Evolutionary conservation across 2,329 filamentous ascomycete species (phyloP).

Genomic region (Coniochaeta ligniaria): DNA sequence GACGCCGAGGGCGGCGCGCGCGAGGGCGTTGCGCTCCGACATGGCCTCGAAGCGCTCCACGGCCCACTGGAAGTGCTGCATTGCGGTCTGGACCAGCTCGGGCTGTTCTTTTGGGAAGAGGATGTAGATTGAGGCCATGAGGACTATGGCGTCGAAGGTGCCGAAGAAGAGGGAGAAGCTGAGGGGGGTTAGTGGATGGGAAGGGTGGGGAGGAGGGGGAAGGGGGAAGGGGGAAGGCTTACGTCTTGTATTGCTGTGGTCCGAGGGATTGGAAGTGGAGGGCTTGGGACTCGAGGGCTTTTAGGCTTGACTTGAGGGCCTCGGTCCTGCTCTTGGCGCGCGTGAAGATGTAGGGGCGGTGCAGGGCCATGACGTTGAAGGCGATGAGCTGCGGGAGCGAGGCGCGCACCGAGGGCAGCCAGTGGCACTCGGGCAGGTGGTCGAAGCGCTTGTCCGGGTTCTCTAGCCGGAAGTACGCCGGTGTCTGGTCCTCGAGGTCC

Average conservation of each 20-base stretch:
- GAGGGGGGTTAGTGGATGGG: too few relatives aligned
- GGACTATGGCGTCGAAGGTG: slow-evolving; percentile 56
- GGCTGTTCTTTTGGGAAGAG: slow-evolving; percentile 49
- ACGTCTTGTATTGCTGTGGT: slow-evolving; percentile 44
- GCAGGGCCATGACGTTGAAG: slow-evolving; percentile 52
- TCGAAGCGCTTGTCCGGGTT: slow-evolving; percentile 54
- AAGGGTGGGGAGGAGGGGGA: not conserved
- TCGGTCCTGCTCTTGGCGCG: slow-evolving; percentile 44
- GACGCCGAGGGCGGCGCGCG: slow-evolving; percentile 46
- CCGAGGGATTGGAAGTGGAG: slow-evolving; percentile 39
- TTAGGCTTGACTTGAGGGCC: slow-evolving; percentile 47
- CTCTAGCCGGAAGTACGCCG: slow-evolving; percentile 44
- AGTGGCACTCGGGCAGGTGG: slow-evolving; percentile 40
- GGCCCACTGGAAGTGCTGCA: slow-evolving; percentile 53
- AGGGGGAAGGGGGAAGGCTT: slow-evolving; percentile 2
- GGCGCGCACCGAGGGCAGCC: slow-evolving; percentile 40
- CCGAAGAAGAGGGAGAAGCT: slow-evolving; percentile 53
- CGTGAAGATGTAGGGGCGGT: slow-evolving; percentile 56
- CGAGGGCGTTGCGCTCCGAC: slow-evolving; percentile 43
- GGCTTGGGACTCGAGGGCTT: slow-evolving; percentile 48
- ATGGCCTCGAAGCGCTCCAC: slow-evolving; percentile 52
- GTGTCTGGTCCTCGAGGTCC: slow-evolving; percentile 39
- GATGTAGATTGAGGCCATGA: slow-evolving; percentile 54
- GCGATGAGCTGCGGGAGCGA: slow-evolving; percentile 39
- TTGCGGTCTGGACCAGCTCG: slow-evolving; percentile 35